Evolutionary conservation across 768 basidiomycete genomes (phyloP).

Genomic region (Gelatoporia subvermispora): DNA sequence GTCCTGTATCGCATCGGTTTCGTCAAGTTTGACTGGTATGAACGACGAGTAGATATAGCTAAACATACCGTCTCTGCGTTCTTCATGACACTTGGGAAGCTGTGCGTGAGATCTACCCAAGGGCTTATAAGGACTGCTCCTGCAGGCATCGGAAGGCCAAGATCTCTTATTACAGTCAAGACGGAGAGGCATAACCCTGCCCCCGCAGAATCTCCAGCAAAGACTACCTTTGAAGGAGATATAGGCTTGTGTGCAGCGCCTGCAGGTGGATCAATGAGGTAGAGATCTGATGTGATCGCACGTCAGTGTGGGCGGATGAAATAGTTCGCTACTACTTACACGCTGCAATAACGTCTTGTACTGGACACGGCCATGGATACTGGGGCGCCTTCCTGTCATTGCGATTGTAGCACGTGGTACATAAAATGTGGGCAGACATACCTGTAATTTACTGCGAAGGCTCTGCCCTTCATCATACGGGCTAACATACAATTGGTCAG

Average conservation of each 20-base stretch:
- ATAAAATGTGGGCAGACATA: conserved; percentile 8
- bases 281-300: conserved; percentile 46
- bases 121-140: conserved; percentile 78
- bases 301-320: background rate
- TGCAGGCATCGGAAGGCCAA: conserved; percentile 63
- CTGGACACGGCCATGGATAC: conserved; percentile 75
- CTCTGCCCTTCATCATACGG: conserved; percentile 65
- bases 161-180: conserved; percentile 63
- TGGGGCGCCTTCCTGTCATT: conserved; percentile 67
- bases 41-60: background rate
- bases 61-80: conserved; percentile 55
- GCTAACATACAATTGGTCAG: conserved; percentile 36
- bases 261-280: conserved; percentile 66
- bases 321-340: conserved; percentile 34
- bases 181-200: conserved; percentile 59
- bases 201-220: conserved; percentile 80
- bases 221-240: conserved; percentile 60
- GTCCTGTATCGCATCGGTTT: conserved; percentile 38
- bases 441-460: conserved; percentile 59
- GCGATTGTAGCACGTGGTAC: background rate
- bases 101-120: conserved; percentile 84
- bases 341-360: conserved; percentile 74
- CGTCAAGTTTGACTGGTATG: no score
- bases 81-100: conserved; percentile 68
- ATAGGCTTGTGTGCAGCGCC: conserved; percentile 60